Conservation (phyloP, 2,329 filamentous ascomycete species). For the Colletotrichum gigasporum region DNA sequence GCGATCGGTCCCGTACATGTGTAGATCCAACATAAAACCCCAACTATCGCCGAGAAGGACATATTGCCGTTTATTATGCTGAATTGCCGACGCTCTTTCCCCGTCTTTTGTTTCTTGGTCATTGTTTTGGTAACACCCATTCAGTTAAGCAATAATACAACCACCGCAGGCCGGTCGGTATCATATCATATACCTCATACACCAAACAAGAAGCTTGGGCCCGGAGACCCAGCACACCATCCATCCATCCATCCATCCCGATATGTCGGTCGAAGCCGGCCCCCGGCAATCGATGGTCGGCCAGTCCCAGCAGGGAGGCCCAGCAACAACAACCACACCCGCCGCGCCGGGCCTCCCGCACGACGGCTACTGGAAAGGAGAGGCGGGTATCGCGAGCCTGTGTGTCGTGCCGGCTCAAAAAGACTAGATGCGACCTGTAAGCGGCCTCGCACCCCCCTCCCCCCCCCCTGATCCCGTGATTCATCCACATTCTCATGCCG, state of each 20-base stretch:
- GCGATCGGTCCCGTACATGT: background rate
- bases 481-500: too few relatives aligned
- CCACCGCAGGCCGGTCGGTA: background rate
- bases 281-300: slow-evolving; percentile 6
- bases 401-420: slow-evolving; percentile 42
- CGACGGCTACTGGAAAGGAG: slow-evolving; percentile 31
- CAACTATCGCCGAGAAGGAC: background rate
- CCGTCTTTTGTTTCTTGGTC: background rate
- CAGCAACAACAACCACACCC: too few relatives aligned
- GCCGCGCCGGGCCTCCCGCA: slow-evolving; percentile 11
- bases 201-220: background rate
- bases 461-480: slow-evolving; percentile 1
- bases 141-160: background rate
- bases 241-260: background rate
- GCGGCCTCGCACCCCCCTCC: slow-evolving; percentile 27
- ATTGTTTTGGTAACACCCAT: too few relatives aligned
- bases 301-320: slow-evolving; percentile 1
- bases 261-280: slow-evolving; percentile 21
- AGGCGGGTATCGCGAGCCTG: slow-evolving; percentile 44
- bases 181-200: background rate
- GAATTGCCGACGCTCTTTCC: slow-evolving; percentile 20
- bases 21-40: slow-evolving; percentile 7
- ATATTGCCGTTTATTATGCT: slow-evolving; percentile 4
- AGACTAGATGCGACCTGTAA: slow-evolving; percentile 45
- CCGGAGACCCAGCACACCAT: background rate